These are phyloP conservation scores for Lasiosphaeriaceae sp. DNA, from an alignment of 495 filamentous ascomycete genomes.

Conservation along the genomic window DNA sequence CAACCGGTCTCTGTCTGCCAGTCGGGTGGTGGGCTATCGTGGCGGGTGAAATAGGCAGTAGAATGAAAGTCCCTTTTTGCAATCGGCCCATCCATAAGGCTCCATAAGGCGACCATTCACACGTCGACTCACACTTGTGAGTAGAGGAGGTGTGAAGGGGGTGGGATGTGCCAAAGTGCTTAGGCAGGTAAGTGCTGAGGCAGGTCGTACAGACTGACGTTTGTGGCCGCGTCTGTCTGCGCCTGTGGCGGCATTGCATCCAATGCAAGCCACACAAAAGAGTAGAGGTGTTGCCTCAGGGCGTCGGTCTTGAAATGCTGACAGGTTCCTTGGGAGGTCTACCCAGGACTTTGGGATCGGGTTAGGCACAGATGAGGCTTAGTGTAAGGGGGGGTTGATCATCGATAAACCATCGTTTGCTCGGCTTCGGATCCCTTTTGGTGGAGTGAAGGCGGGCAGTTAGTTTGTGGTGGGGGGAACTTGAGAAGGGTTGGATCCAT, in stretches of 20 bases:
- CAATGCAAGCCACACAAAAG: constrained; percentile 3
- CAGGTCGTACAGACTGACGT: too few species aligned
- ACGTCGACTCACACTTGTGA: too few species aligned
- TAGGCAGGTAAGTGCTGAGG: too few species aligned
- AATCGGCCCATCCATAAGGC: not conserved
- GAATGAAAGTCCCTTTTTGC: too few species aligned
- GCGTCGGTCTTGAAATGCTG: not conserved
- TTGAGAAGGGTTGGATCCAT: too few species aligned
- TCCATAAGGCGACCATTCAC: not conserved
- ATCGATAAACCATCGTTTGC: too few species aligned
- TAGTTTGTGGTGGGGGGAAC: not conserved
- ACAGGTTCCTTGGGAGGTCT: not conserved
- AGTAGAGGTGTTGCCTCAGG: not conserved
- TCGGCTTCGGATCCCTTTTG: not conserved
- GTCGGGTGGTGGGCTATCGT: too few species aligned
- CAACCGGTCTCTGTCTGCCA: too few species aligned
- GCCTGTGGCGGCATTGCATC: not conserved
- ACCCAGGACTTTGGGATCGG: constrained; percentile 3
- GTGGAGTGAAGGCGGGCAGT: not conserved
- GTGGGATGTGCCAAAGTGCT: not conserved
- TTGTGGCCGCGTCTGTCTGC: not conserved
- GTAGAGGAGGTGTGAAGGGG: not conserved
- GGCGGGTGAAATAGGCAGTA: too few species aligned
- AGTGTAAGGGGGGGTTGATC: not conserved
- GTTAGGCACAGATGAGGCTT: constrained; percentile 2